Evolutionary conservation across 352 stramenopile genomes (phyloP), one percentile per base, ranked within the genome.

Genomic region (Salisapilia sapeloensis): DNA sequence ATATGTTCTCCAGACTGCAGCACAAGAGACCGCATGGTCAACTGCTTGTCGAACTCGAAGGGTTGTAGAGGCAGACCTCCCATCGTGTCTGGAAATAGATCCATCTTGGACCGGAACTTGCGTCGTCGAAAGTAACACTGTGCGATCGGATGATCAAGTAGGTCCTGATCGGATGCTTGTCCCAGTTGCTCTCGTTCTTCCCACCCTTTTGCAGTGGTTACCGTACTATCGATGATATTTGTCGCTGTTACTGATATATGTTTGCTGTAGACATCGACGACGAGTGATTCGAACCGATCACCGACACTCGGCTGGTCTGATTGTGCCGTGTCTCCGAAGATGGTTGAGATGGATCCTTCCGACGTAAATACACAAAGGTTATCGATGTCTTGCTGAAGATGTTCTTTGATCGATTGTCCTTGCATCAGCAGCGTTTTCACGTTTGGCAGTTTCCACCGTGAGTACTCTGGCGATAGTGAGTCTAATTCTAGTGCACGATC

Each of bases 361-460:
- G 56, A 33, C 8, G 61, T 46, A 38, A 83, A 83, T 10, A 83
- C 27, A 8, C 67, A 83, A 10, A 83, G 56, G 9, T 56, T 80
- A 35, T 83, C 61, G 21, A 83, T 56, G 31, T 84, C 69, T 37
- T 64, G 60, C 8, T 57, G 62, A 35, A 84, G 64, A 35, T 81
- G 59, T 14, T 78, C 58, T 42, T 84, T 84, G 17, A 84, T 43
- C 13, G 79, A 84, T 20, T 81, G 62, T 24, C 61, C 62, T 18
- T 64, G 57, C 4, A 13, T 25, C 17, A 43, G 47, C 6, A 36
- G 35, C 22, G 15, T 38, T 6, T 25, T 31, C 12, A 50, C 46
- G 28, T 38, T 46, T 11, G 14, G 10, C 20, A 40, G 36, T 18
- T 40, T 34, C 4, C 40, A 33, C 9, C 11, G 22, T 19, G 0